A percentile compares a stretch with the other conserved stretches of the same genome.
These are phyloP conservation scores for Clohesyomyces aquaticus DNA, from an alignment of 495 filamentous ascomycete genomes.

Conservation along the genomic window DNA sequence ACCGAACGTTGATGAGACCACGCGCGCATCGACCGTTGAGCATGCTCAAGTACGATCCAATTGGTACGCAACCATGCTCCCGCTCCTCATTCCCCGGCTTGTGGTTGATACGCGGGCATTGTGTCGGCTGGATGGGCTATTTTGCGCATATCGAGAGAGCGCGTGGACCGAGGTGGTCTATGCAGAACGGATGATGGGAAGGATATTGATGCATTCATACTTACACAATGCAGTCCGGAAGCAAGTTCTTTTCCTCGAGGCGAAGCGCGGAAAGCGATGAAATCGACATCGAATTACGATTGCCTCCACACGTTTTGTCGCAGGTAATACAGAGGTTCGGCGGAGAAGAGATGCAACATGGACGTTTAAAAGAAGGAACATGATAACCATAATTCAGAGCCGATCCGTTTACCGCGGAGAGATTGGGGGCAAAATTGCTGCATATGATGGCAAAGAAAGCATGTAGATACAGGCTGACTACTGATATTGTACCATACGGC, in stretches of 20 bases:
- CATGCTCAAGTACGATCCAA: constrained; percentile 99
- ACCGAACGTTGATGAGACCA: constrained; percentile 83
- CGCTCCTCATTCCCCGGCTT: neutral
- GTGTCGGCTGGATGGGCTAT: too few species aligned
- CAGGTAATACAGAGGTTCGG: neutral
- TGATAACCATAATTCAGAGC: too few species aligned
- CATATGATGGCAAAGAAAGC: neutral
- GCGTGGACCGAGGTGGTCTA: neutral
- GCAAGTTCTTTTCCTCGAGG: constrained; percentile 90
- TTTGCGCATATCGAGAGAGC: too few species aligned
- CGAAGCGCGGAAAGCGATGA: constrained; percentile 62
- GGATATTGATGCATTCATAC: neutral
- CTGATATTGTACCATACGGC: neutral
- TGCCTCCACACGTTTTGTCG: neutral
- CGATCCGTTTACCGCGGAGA: too few species aligned
- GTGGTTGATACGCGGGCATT: too few species aligned
- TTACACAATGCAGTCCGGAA: constrained; percentile 64
- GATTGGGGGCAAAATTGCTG: neutral
- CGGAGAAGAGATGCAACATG: neutral
- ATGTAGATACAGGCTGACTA: too few species aligned
- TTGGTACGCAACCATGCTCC: constrained; percentile 65
- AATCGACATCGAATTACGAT: neutral
- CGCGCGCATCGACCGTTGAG: constrained; percentile 80
- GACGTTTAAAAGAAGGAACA: too few species aligned
- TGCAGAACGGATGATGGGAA: neutral